Conservation (phyloP, 2,329 filamentous ascomycete genomes). For the Bimuria novae-zelandiae region DNA sequence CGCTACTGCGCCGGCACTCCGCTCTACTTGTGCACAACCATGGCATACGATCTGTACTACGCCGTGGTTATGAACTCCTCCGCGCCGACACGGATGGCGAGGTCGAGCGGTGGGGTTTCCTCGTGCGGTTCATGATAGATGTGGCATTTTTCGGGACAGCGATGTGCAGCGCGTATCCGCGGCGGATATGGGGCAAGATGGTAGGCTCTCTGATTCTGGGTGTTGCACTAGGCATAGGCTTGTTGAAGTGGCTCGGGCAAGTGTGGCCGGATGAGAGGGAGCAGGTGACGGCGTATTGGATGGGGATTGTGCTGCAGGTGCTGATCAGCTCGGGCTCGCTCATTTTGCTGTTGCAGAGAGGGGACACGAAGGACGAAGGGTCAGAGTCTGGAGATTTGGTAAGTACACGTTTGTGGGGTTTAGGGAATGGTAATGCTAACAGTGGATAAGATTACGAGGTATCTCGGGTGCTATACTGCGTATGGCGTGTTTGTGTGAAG, state of each 20-base stretch:
- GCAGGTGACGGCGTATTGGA: conserved; percentile 49
- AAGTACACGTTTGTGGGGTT: conserved; percentile 13
- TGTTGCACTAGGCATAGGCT: conserved; percentile 32
- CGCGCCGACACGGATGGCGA: background rate
- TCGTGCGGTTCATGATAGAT: conserved; percentile 47
- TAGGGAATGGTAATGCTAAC: background rate
- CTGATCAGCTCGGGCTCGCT: conserved; percentile 47
- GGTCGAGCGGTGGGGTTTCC: conserved; percentile 41
- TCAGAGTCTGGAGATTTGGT: conserved; percentile 49
- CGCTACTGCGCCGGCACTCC: conserved; percentile 40
- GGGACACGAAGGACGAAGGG: conserved; percentile 46
- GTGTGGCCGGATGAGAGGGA: conserved; percentile 47
- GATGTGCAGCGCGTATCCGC: conserved; percentile 34
- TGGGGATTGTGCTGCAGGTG: conserved; percentile 43
- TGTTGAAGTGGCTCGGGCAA: conserved; percentile 32
- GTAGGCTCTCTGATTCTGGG: conserved; percentile 31
- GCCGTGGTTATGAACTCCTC: conserved; percentile 43
- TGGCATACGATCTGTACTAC: conserved; percentile 50
- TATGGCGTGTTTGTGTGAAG: conserved; percentile 48
- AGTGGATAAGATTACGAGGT: conserved; percentile 43
- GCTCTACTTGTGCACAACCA: conserved; percentile 35
- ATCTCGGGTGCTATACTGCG: conserved; percentile 46
- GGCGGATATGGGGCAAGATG: conserved; percentile 25
- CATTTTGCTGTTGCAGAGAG: conserved; percentile 32
- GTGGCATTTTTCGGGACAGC: conserved; percentile 42